Evolutionary conservation across 2,329 filamentous ascomycete genomes (phyloP), one percentile per base, ranked within the genome.

Genomic region (Alternaria gaisen): DNA sequence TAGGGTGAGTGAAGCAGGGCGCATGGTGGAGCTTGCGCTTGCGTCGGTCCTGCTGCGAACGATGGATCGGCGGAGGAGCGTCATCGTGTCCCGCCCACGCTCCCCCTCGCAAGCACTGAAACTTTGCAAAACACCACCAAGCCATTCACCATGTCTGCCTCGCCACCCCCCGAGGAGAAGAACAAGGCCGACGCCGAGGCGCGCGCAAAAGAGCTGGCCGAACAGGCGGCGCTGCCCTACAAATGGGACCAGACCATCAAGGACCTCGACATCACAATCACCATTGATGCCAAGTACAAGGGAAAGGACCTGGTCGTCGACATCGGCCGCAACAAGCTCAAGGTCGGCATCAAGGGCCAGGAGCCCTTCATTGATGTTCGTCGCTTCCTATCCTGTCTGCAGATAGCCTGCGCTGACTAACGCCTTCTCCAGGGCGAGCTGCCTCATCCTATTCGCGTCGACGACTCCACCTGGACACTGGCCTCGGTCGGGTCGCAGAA

Each of bases 391-490:
- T 11, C 8, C 14, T 10, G 9, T 18, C 24, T 34, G 40, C 24
- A 24, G 10, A 11, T 24, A 28, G 36, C 28, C 28, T 48, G 36
- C 16, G 51, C 51, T 59, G 47, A 56, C 51, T 59, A 53, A 56
- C 52, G 28, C 40, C 22, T 30, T 34, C 44, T 22, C 28, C 41
- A 97, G 93, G 95, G 94, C 80, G 87, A 92, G 59, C 88, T 98
- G 64, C 91, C 94, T 14, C 90, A 96, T 79, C 78, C 90, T 14
- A 88, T 99, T 77, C 84, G 84, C 73, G 85, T 90, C 67, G 94
- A 97, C 79, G 95, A 99, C 72, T 94, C 90, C 55, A 97, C 94
- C 61, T 99, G 95, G 95, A 97, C 94, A 3, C 88, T 99, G 48
- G 86, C 91, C 60, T 84, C 90, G 20, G 87, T 88, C 50, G 79